Conservation (phyloP, 805 yeast species). For the Starmerella khaoyaiensis region DNA sequence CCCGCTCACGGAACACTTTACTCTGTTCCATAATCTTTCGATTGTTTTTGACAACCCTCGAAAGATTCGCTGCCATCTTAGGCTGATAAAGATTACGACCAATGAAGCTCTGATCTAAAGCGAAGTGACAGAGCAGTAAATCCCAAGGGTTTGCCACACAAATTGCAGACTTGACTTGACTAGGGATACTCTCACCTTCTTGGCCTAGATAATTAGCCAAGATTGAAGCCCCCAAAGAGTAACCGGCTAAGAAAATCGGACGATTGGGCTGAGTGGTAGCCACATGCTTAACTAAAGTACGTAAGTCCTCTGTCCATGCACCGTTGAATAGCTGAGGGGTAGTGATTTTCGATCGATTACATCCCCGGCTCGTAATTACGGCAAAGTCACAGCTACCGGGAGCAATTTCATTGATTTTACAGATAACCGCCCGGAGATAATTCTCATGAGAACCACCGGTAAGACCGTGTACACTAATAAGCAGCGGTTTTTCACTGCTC, state of each 20-base stretch:
- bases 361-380: conserved; percentile 65
- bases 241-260: conserved; percentile 58
- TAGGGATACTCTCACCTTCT: conserved; percentile 30
- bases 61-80: conserved; percentile 38
- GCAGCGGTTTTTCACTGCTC: conserved; percentile 39
- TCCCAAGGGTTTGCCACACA: conserved; percentile 69
- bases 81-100: conserved; percentile 40
- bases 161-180: conserved; percentile 41
- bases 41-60: conserved; percentile 35
- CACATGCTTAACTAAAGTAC: conserved; percentile 42
- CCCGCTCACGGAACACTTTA: conserved; percentile 25
- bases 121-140: conserved; percentile 37
- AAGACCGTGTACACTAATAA: conserved; percentile 60
- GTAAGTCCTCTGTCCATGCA: conserved; percentile 56
- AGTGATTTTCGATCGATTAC: conserved; percentile 55
- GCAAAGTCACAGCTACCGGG: conserved; percentile 42
- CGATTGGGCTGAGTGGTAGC: conserved; percentile 44
- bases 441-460: conserved; percentile 80
- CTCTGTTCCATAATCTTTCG: conserved; percentile 28
- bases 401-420: conserved; percentile 20
- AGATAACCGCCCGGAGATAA: conserved; percentile 49
- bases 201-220: conserved; percentile 62
- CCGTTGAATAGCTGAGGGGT: conserved; percentile 61
- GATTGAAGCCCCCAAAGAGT: conserved; percentile 66
- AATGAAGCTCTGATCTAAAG: conserved; percentile 32